Evolutionary conservation across 2,329 filamentous ascomycete species (phyloP).

Genomic region (Microthyrium microscopicum): DNA sequence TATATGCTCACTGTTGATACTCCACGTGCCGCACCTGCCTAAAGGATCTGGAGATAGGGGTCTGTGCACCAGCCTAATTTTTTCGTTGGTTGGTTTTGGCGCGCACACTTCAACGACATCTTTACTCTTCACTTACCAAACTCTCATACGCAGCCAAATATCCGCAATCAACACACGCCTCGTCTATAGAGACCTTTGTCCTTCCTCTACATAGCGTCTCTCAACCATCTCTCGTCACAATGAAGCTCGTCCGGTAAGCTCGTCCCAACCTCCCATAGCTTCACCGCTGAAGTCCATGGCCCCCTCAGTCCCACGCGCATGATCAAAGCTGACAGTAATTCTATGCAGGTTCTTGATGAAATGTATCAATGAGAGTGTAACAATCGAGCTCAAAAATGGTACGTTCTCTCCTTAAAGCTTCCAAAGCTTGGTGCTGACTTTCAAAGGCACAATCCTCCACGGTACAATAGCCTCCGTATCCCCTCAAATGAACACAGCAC

Average conservation of each 20-base stretch:
- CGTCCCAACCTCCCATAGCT: constrained; percentile 9
- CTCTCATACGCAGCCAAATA: too few species aligned
- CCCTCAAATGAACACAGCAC: constrained; percentile 94
- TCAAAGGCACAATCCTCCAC: constrained; percentile 75
- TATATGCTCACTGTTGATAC: too few species aligned
- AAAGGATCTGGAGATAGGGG: too few species aligned
- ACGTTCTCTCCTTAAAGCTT: constrained; percentile 13
- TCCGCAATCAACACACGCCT: too few species aligned
- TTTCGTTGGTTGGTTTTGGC: too few species aligned
- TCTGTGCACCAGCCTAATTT: too few species aligned
- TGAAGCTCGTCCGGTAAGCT: constrained; percentile 93
- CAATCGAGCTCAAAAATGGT: constrained; percentile 98
- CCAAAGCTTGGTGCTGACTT: background rate
- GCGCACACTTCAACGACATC: too few species aligned
- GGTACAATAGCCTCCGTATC: constrained; percentile 95
- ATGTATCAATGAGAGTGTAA: constrained; percentile 96
- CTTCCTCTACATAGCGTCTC: too few species aligned
- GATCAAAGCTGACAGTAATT: constrained; percentile 11
- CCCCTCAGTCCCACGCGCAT: constrained; percentile 21
- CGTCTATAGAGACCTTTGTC: too few species aligned
- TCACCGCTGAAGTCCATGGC: constrained; percentile 26
- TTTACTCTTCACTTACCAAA: too few species aligned
- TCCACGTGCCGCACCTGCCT: too few species aligned
- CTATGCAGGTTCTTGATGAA: constrained; percentile 86
- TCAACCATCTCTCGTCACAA: constrained; percentile 30